Evolutionary conservation across 495 filamentous ascomycete genomes (phyloP), one percentile per base, ranked within the genome.

Genomic region (Clavariopsis aquatica): DNA sequence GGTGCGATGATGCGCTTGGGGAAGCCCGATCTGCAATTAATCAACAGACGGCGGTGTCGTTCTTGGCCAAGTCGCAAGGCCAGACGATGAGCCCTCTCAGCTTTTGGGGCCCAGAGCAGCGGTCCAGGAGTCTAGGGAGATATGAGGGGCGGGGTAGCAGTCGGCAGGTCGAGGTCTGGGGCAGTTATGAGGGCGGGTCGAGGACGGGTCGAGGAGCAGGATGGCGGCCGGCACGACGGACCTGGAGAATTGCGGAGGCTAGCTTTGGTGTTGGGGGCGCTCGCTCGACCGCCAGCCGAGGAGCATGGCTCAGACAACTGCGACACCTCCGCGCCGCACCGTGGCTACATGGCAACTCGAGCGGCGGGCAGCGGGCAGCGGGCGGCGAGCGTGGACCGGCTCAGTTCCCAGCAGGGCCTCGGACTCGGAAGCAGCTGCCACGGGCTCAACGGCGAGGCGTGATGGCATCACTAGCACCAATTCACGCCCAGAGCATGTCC

Each of bases 1-100:
- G 52, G 58, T 55, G 60, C 57, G 60, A 66, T 52, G 60, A 66
- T 66, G 55, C 56, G 62, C 49, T 38, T 43, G 10, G 45, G 54
- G 49, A 66, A 34, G 51, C 56, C 36, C 31, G 4, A n/a, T n/a
- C n/a, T n/a, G 52, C 60, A 63, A 63, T 64, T 53, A 57, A 64
- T 55, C 51, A 52, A 23, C 41, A 2, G n/a, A 41, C 17, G 19
- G 13, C 26, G 6, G 24, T 27, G 7, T 22, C 20, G 46, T 26
- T 60, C 47, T 52, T 53, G 60, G 43, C 52, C 52, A 64, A 38
- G 36, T 38, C 22, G 52, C 52, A 24, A 51, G 62, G 45, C 54
- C 62, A 49, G 52, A 20, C 17, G 47, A 64, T 28, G 27, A 53
- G 41, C 9, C 13, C 24, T 27, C 9, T 19, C 26, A 36, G 36